phyloP scores from a whole-genome alignment of 2,329 filamentous ascomycete genomes.

The Aspergillus ustus region DNA sequence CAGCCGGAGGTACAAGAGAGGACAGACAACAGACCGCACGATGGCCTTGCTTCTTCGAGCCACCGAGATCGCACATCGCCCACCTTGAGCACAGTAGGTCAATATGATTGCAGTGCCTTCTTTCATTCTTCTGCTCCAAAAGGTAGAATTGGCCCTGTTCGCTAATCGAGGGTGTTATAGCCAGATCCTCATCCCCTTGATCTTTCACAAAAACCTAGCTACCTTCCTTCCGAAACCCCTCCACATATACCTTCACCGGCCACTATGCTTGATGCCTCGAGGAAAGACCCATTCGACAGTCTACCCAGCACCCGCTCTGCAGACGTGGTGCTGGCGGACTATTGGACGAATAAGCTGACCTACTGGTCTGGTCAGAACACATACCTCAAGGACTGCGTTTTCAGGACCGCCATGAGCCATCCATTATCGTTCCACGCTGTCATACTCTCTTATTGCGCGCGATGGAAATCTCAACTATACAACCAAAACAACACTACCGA shows the following conservation, averaged over 20 bases:
- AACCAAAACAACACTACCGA: slow-evolving; percentile 28
- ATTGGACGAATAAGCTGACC: slow-evolving; percentile 41
- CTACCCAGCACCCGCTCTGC: slow-evolving; percentile 32
- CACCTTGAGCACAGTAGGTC: slow-evolving; percentile 6
- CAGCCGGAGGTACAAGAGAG: slow-evolving; percentile 5
- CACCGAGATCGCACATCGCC: neutral
- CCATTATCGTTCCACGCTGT: slow-evolving; percentile 43
- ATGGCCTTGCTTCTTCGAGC: neutral
- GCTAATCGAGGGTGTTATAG: neutral
- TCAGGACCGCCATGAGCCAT: slow-evolving; percentile 39
- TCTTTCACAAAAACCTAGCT: slow-evolving; percentile 20
- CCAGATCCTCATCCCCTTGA: slow-evolving; percentile 5
- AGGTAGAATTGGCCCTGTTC: neutral
- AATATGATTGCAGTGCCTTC: neutral
- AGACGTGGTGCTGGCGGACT: slow-evolving; percentile 39
- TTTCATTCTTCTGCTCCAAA: neutral
- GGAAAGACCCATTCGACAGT: slow-evolving; percentile 39
- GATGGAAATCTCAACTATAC: slow-evolving; percentile 39
- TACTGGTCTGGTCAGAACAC: slow-evolving; percentile 50
- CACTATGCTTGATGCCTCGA: slow-evolving; percentile 33
- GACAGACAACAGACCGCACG: neutral
- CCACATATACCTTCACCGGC: slow-evolving; percentile 27
- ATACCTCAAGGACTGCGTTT: slow-evolving; percentile 42
- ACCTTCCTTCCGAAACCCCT: neutral
- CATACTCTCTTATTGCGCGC: slow-evolving; percentile 43